Conservation (phyloP, 2,329 filamentous ascomycete genomes). For the Bipolaris bicolor region DNA sequence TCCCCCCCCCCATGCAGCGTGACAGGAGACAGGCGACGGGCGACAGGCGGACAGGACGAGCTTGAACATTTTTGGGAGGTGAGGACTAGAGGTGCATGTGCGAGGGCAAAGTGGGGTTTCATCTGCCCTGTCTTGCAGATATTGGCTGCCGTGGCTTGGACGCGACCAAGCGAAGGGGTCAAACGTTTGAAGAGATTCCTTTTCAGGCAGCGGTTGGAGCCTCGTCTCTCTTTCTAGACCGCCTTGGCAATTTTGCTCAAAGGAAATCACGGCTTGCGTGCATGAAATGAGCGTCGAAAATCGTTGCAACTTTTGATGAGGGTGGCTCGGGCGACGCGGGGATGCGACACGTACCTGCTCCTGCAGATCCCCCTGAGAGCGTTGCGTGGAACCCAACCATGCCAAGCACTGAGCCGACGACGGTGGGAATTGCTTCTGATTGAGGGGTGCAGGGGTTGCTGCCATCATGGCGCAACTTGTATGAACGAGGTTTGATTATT, state of each 20-base stretch:
- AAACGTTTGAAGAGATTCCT: constrained; percentile 14
- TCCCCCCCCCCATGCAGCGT: not conserved
- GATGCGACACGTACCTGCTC: constrained; percentile 9
- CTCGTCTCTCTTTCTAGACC: constrained; percentile 19
- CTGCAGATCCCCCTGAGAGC: constrained; percentile 22
- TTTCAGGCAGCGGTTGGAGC: not conserved
- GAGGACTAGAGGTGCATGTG: not conserved
- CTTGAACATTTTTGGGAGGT: not conserved
- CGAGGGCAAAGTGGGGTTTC: not conserved
- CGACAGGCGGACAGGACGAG: not conserved
- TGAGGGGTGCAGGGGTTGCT: constrained; percentile 5
- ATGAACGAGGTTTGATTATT: not conserved
- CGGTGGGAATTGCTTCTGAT: constrained; percentile 5
- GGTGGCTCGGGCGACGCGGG: not conserved
- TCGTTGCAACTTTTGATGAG: not conserved
- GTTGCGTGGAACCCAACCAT: constrained; percentile 3
- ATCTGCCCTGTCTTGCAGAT: not conserved
- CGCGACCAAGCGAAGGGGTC: not conserved
- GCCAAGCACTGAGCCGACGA: constrained; percentile 14
- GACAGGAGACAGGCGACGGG: constrained; percentile 4
- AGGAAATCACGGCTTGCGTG: not conserved
- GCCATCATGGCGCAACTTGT: not conserved
- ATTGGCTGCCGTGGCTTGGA: not conserved
- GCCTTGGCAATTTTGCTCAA: constrained; percentile 17
- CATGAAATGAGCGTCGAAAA: not conserved